phyloP scores from a whole-genome alignment of 2,329 filamentous ascomycete species.

The Aciculosporium take region DNA sequence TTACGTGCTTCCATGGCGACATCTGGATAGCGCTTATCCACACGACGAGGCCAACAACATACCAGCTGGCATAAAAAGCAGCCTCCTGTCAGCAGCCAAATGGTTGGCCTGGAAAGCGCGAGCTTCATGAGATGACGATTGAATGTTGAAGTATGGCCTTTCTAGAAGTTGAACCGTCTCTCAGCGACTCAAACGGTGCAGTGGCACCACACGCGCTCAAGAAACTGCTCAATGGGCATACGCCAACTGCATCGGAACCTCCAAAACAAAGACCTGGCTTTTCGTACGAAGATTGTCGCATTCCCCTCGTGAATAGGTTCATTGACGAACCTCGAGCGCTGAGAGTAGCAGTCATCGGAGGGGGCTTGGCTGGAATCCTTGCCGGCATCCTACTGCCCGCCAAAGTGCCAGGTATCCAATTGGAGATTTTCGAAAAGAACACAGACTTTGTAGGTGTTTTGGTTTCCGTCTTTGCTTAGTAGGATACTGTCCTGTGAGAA shows the following conservation, averaged over 20 bases:
- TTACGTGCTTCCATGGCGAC: slow-evolving; percentile 1
- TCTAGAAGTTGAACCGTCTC: not conserved
- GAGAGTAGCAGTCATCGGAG: slow-evolving; percentile 23
- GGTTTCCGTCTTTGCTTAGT: too few species aligned
- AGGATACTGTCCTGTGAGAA: not conserved
- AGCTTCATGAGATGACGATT: not conserved
- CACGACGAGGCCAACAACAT: not conserved
- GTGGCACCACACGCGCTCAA: not conserved
- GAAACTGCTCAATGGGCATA: not conserved
- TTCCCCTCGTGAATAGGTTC: slow-evolving; percentile 16
- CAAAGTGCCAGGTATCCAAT: slow-evolving; percentile 52
- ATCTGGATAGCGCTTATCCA: not conserved
- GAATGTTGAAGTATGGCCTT: not conserved
- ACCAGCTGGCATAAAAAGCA: not conserved
- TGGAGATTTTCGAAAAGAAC: slow-evolving; percentile 57
- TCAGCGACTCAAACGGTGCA: not conserved
- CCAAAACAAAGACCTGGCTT: not conserved
- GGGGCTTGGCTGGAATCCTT: slow-evolving; percentile 24
- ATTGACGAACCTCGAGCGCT: slow-evolving; percentile 21
- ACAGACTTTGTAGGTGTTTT: slow-evolving; percentile 40
- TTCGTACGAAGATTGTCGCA: not conserved
- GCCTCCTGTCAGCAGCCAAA: not conserved
- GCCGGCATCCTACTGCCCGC: slow-evolving; percentile 51
- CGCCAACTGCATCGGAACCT: not conserved
- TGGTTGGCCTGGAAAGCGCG: not conserved